Base-by-base conservation (phyloP, 257 asterid species). In the Nicotiana paniculata region DNA sequence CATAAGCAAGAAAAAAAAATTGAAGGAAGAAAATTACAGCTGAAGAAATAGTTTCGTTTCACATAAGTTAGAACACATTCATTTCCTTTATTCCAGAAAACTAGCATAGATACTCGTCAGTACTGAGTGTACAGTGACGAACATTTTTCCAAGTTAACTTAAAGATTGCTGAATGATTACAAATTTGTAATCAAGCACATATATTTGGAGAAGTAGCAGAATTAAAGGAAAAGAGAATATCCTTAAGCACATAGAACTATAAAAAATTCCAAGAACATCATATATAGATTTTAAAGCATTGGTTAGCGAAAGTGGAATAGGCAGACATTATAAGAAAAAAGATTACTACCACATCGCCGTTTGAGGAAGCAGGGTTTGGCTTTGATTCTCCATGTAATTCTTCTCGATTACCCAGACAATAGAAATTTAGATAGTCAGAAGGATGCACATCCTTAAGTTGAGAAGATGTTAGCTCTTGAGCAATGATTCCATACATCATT, bases 401-500 rank as follows among this genome's bases (percentile, higher is more conserved):
- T 84, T 89, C 92, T 62, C 91, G 89, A 81, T 89, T 89, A 48
- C 91, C 92, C 81, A 89, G 92, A 81, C 92, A 89, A 76, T 86
- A 89, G 85, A 89, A 89, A 46, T 86, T 89, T 58, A 89, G 83
- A 76, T 89, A 89, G 85, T 89, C 91, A 24, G 78, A 79, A 5
- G 89, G 90, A 77, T 85, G 89, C 17, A 84, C 82, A 64, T 89
- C 81, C 82, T 82, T 63, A 54, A 85, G 79, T 51, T 82, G 81
- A 5, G 82, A 72, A 64, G 88, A 69, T 77, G 85, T 89, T 26
- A 89, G 84, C 86, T 85, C 91, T 51, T 80, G 74, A 55, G 89
- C 86, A n/a, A 89, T 79, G 32, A 89, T 82, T 64, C 80, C 88
- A 82, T 89, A 89, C 92, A 89, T 89, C 91, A 88, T 88, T 81